phyloP scores from a whole-genome alignment of 768 basidiomycete species.

The Gymnopilus dilepis region DNA sequence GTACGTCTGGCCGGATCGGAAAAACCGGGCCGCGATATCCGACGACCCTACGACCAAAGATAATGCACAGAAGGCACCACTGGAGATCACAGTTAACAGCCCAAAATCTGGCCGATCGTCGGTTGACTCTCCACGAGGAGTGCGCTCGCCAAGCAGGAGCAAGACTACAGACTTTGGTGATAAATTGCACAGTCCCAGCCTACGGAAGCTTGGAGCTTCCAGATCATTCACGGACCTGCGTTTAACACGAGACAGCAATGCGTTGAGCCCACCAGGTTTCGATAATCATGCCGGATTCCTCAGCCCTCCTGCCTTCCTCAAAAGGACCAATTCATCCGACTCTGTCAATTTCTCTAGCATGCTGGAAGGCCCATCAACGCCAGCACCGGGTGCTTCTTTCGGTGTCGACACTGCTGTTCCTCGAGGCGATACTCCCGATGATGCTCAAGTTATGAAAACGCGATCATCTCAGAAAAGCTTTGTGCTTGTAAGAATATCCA shows the following conservation, averaged over 20 bases:
- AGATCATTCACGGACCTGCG: slow-evolving; percentile 76
- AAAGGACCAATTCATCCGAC: slow-evolving; percentile 31
- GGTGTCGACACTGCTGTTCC: slow-evolving; percentile 17
- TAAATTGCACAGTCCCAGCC: slow-evolving; percentile 39
- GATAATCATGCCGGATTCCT: slow-evolving; percentile 29
- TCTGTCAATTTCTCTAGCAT: slow-evolving; percentile 26
- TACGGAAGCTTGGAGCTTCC: slow-evolving; percentile 61
- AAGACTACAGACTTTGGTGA: slow-evolving; percentile 9
- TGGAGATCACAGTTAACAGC: slow-evolving; percentile 29
- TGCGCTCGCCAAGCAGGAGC: slow-evolving; percentile 28
- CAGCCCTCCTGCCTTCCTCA: slow-evolving; percentile 28
- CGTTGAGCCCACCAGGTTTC: slow-evolving; percentile 34
- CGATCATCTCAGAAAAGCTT: slow-evolving; percentile 87
- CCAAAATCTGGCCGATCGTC: slow-evolving; percentile 46
- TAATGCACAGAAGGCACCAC: slow-evolving; percentile 14
- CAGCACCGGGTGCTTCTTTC: slow-evolving; percentile 9
- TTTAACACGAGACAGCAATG: slow-evolving; percentile 42
- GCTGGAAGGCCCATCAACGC: slow-evolving; percentile 20
- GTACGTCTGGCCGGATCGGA: slow-evolving; percentile 82
- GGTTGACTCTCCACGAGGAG: slow-evolving; percentile 53
- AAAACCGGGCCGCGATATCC: slow-evolving; percentile 35
- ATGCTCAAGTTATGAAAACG: slow-evolving; percentile 82
- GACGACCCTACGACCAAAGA: slow-evolving; percentile 30
- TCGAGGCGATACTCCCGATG: slow-evolving; percentile 43
- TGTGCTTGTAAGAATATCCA: slow-evolving; percentile 75